Base-by-base conservation (phyloP, 2,329 filamentous ascomycete species). In the Pseudofabraea citricarpa region DNA sequence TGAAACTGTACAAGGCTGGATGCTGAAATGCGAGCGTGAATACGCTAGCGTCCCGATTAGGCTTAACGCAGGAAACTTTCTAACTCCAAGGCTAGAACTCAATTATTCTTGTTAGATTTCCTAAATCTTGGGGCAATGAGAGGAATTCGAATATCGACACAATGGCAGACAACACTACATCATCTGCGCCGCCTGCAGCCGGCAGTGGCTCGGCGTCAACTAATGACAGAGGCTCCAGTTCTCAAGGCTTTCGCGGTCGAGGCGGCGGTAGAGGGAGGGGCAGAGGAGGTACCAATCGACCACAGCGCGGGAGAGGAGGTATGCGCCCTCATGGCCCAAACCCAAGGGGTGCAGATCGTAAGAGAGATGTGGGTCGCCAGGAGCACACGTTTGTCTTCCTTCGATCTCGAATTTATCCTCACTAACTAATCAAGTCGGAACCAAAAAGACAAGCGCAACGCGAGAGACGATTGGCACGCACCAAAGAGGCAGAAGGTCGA, bases 311-410 rank as follows among this genome's bases (percentile, higher is more conserved):
- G 6, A 29, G 56, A 58, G 56, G 60, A 77, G 79, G 77, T 75
- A 76, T 61, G 71, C 74, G 67, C 71, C 53, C n/a, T n/a, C n/a
- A 50, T 45, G 55, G 53, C 2, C 46, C 51, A 9, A 58, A 56
- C 36, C 40, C 50, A 27, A 41, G 58, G 56, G 58, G 60, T 61
- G 58, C 61, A 54, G 60, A 65, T 61, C 68, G 70, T 73, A 81
- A 79, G 76, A 82, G 72, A 63, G 77, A 84, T 76, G 68, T 83
- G 77, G 82, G 83, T 56, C 70, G 83, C 64, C 71, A 69, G 48
- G 80, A 82, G 61, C 83, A 78, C 66, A 74, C 73, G 83, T 85
- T 70, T 61, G 75, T 66, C 40, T 27, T 15, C 40, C 12, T 39
- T 33, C 16, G 5, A 27, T 46, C n/a, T 33, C 24, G 36, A 31